Base-by-base conservation (phyloP, 345 rosid genomes). In the Melaleuca quinquenervia region DNA sequence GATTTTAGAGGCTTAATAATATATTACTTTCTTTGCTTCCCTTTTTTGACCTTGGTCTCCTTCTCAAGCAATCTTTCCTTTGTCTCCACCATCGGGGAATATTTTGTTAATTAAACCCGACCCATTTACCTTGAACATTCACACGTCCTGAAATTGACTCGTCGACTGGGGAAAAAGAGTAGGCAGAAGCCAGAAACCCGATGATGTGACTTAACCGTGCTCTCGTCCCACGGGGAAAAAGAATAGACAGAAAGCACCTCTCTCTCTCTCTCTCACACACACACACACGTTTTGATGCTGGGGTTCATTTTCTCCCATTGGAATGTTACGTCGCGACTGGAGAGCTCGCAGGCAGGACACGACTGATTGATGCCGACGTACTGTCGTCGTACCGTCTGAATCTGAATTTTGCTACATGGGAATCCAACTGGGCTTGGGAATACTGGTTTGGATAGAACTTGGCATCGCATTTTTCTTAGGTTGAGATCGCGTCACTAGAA, bases 61-160 rank as follows among this genome's bases (percentile, higher is more conserved):
- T 50, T 54, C 91, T 86, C 87, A 91, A 89, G 92, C 91, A 88
- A 88, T 83, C 89, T 70, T 70, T 24, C 82, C 85, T 86, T 54
- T 86, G 86, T 49, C 88, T 88, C 86, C 85, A 32, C 85, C 88
- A 29, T 15, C 44, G 21, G 11, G 44, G 75, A 62, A 29, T 62
- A 15, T 27, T 29, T 62, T 62, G 44, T 62, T 62, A 8, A 29
- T 62, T 29, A 36, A 29, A 62, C 41, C 75, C 7, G 36, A 62
- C 75, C 36, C 41, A 62, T 62, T 15, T 62, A 62, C 44, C 41
- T 62, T 29, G 21, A 29, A 62, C 75, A 29, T 32, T 70, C 18
- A n/a, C 32, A 58, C 12, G 48, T 8, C 80, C 11, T 36, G 80
- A 70, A 70, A 70, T 36, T 70, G 80, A 70, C 18, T 41, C 48